These are phyloP conservation scores for Phoma herbarum DNA, from an alignment of 2,329 filamentous ascomycete species.

Conservation along the genomic window DNA sequence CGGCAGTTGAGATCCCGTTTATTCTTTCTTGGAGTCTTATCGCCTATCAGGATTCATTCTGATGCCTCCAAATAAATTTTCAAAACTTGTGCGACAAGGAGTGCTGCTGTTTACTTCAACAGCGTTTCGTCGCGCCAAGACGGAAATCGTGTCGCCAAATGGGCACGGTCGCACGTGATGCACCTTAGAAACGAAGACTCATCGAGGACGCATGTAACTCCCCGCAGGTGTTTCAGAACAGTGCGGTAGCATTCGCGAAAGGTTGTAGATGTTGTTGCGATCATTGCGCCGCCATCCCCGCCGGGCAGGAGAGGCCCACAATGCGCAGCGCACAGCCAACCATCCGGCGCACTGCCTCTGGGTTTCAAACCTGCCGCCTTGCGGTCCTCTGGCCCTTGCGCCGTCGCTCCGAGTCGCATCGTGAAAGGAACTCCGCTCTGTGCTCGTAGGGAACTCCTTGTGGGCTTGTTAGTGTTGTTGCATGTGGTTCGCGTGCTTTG, in stretches of 20 bases:
- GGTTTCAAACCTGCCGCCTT: conserved; percentile 41
- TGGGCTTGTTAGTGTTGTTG: conserved; percentile 22
- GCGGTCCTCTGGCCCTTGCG: conserved; percentile 24
- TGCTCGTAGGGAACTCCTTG: conserved; percentile 15
- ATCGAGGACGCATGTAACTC: conserved; percentile 23
- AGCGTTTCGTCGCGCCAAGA: conserved; percentile 24
- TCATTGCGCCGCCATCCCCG: conserved; percentile 27
- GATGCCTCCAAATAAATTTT: neutral
- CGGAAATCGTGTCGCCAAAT: neutral
- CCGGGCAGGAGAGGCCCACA: conserved; percentile 26
- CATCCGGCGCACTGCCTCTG: conserved; percentile 35
- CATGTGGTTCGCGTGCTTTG: conserved; percentile 39
- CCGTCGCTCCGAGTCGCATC: conserved; percentile 14
- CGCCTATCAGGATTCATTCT: no score
- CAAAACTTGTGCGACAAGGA: neutral
- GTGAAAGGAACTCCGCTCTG: conserved; percentile 20
- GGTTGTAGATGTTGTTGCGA: conserved; percentile 29
- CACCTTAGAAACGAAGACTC: conserved; percentile 14
- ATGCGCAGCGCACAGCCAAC: conserved; percentile 40
- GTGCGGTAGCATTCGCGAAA: conserved; percentile 23
- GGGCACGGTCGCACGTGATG: conserved; percentile 14
- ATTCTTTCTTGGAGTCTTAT: no score
- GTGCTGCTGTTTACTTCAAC: conserved; percentile 5
- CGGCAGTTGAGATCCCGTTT: conserved; percentile 4
- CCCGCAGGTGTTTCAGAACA: conserved; percentile 26